Evolutionary conservation across 176 grass and related monocot species (phyloP).

Genomic region (Oryza officinalis): DNA sequence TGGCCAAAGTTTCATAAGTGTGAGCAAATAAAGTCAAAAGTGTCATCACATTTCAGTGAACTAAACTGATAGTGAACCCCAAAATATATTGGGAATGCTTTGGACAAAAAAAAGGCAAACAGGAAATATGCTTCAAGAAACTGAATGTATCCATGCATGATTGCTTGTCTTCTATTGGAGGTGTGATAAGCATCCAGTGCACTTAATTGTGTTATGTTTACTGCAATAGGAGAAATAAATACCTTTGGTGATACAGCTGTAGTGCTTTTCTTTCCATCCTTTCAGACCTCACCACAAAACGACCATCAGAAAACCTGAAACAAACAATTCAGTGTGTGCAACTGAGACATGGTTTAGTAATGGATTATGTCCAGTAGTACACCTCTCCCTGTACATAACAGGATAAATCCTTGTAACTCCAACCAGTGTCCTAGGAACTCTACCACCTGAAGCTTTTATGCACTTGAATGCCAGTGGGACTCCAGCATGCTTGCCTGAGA

Average conservation of each 20-base stretch:
- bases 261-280: constrained; percentile 76
- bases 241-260: constrained; percentile 80
- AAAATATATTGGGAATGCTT: neutral
- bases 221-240: constrained; percentile 19
- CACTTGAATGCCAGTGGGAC: constrained; percentile 81
- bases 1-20: too few relatives aligned
- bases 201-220: constrained; percentile 1
- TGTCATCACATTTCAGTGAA: neutral
- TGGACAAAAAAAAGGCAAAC: neutral
- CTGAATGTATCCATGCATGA: neutral
- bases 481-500: constrained; percentile 71
- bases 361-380: constrained; percentile 29
- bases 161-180: neutral
- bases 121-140: constrained; percentile 16
- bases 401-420: constrained; percentile 89
- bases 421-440: constrained; percentile 73
- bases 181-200: neutral
- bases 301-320: constrained; percentile 74
- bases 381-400: constrained; percentile 88
- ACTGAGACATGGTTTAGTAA: constrained; percentile 9
- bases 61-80: neutral
- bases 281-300: constrained; percentile 85
- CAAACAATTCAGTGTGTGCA: constrained; percentile 32
- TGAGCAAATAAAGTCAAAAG: too few relatives aligned
- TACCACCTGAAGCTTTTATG: constrained; percentile 80